Percentiles rank a stretch among this genome's conserved stretches.
Evolutionary conservation across 257 asterid species (phyloP).

Genomic region (Salvia splendens): DNA sequence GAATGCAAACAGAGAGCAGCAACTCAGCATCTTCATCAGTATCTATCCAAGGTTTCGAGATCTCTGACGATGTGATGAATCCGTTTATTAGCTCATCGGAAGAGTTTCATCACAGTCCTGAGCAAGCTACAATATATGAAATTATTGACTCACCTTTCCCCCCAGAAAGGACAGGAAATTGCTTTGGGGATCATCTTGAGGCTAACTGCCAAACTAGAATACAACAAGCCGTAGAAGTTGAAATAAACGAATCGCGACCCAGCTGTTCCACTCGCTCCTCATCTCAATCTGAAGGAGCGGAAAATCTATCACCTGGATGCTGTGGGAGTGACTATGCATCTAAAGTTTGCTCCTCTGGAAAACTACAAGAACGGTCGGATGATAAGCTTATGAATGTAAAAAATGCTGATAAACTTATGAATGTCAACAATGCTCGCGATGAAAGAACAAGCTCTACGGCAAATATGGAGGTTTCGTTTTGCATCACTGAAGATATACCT

Average conservation of each 20-base stretch:
- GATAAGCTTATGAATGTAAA: constrained; percentile 42
- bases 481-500: constrained; percentile 31
- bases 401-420: constrained; percentile 18
- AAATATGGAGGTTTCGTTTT: constrained; percentile 35
- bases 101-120: constrained; percentile 41
- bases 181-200: constrained; percentile 32
- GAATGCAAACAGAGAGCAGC: constrained; percentile 63
- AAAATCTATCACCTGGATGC: constrained; percentile 35
- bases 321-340: constrained; percentile 41
- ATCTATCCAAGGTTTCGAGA: constrained; percentile 73
- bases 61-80: constrained; percentile 58
- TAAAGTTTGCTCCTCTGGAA: constrained; percentile 31
- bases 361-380: constrained; percentile 36
- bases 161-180: constrained; percentile 38
- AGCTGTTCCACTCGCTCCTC: constrained; percentile 63
- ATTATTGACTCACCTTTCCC: constrained; percentile 39
- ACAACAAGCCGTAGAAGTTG: constrained; percentile 50
- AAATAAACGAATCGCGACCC: constrained; percentile 47
- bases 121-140: constrained; percentile 41
- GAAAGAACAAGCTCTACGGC: constrained; percentile 37
- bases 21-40: constrained; percentile 77
- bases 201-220: constrained; percentile 27
- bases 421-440: constrained; percentile 9
- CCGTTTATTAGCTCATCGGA: constrained; percentile 44
- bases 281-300: constrained; percentile 47